A percentile compares a stretch with the other conserved stretches of the same genome.
These are phyloP conservation scores for Yarrowia hollandica DNA, from an alignment of 805 yeast species.

Conservation along the genomic window DNA sequence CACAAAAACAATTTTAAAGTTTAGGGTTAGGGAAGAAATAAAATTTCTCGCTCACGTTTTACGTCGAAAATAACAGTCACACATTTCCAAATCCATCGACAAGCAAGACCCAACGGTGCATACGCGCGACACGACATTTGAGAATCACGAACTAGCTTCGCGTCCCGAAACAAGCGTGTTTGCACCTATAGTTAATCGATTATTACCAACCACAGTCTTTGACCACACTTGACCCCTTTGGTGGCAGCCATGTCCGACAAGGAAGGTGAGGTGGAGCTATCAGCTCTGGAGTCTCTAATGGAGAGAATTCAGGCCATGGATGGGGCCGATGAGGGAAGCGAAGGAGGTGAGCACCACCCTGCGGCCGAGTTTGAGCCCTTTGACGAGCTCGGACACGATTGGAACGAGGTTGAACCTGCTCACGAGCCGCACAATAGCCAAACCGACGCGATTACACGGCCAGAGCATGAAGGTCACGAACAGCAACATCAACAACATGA, in stretches of 20 bases:
- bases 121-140: conserved; percentile 29
- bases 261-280: conserved; percentile 25
- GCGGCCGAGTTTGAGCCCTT: conserved; percentile 23
- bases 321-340: not conserved
- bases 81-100: conserved; percentile 28
- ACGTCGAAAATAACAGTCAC: conserved; percentile 22
- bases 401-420: conserved; percentile 8
- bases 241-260: conserved; percentile 24
- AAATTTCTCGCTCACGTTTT: conserved; percentile 21
- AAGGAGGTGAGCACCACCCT: not conserved
- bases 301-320: conserved; percentile 20
- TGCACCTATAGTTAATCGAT: conserved; percentile 25
- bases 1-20: not conserved
- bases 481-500: not conserved
- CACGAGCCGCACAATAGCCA: not conserved
- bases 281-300: conserved; percentile 21
- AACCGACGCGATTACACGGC: not conserved
- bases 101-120: conserved; percentile 25
- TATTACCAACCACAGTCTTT: conserved; percentile 7
- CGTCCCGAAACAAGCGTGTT: conserved; percentile 25
- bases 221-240: conserved; percentile 4
- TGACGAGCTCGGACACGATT: conserved; percentile 15
- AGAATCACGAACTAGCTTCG: conserved; percentile 27
- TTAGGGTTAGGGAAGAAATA: conserved; percentile 3
- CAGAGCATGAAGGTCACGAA: not conserved